phyloP scores from a whole-genome alignment of 192 early-diverging fungal genomes.

The Entomortierella chlamydospora region DNA sequence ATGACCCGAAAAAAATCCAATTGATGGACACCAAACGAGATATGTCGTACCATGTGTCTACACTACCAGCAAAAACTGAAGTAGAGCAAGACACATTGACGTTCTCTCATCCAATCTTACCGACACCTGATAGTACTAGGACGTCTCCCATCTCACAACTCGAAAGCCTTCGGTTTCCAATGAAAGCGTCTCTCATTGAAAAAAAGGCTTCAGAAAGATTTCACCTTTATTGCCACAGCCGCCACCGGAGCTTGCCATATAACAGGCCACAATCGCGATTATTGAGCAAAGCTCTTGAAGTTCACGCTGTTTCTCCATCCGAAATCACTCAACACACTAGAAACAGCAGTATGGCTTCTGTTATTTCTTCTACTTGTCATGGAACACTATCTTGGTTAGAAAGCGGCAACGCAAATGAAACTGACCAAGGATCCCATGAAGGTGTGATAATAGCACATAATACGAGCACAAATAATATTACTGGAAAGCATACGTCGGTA shows the following conservation, averaged over 20 bases:
- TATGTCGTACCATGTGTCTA: no score
- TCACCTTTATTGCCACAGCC: constrained; percentile 2
- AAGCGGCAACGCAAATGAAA: neutral
- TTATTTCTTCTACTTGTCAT: neutral
- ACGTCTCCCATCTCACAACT: neutral
- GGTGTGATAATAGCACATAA: neutral
- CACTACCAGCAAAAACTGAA: neutral
- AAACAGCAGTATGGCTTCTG: neutral
- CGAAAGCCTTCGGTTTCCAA: constrained; percentile 24
- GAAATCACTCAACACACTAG: neutral
- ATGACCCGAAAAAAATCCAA: neutral
- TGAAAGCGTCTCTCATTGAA: constrained; percentile 1
- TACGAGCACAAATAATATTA: neutral
- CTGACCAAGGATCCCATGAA: neutral
- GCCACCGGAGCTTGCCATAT: constrained; percentile 21
- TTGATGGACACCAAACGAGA: neutral
- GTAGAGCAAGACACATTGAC: neutral
- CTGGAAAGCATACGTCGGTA: neutral
- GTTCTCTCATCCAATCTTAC: neutral
- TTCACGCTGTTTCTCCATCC: neutral
- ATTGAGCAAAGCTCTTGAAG: neutral
- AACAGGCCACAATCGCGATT: constrained; percentile 3
- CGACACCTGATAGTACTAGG: neutral
- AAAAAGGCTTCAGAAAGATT: neutral
- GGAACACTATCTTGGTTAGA: neutral